phyloP scores from a whole-genome alignment of 2,329 filamentous ascomycete species.

The Rhinocladiella similis region DNA sequence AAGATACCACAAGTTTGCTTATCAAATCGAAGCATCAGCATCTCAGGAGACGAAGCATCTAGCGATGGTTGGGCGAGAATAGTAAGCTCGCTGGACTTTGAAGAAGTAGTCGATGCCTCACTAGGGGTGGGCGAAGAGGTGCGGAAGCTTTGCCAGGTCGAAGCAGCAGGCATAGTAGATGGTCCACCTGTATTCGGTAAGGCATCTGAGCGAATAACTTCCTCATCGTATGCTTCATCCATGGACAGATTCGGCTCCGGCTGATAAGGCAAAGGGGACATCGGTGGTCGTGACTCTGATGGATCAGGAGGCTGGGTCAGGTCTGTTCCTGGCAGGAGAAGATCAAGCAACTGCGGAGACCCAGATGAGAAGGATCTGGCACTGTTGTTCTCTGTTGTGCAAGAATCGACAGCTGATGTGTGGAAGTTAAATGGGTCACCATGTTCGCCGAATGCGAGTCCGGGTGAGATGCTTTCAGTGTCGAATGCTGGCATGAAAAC shows the following conservation, averaged over 20 bases:
- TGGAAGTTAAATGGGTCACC: conserved; percentile 37
- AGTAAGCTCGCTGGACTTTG: conserved; percentile 27
- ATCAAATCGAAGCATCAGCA: conserved; percentile 64
- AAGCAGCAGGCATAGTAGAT: background rate
- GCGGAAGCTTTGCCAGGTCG: conserved; percentile 18
- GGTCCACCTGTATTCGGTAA: conserved; percentile 14
- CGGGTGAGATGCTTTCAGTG: conserved; percentile 15
- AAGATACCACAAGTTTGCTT: conserved; percentile 68
- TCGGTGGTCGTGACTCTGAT: conserved; percentile 31
- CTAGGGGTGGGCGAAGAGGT: conserved; percentile 37
- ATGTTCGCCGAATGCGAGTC: conserved; percentile 11
- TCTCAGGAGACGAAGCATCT: conserved; percentile 56
- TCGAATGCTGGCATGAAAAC: conserved; percentile 19
- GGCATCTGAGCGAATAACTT: conserved; percentile 47
- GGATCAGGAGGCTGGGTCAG: conserved; percentile 42
- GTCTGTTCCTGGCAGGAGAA: conserved; percentile 51
- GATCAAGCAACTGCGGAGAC: conserved; percentile 50
- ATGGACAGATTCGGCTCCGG: conserved; percentile 29
- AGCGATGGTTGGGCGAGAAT: conserved; percentile 47
- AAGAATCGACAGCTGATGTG: conserved; percentile 32
- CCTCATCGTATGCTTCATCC: conserved; percentile 58
- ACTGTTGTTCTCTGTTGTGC: conserved; percentile 30
- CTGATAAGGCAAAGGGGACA: conserved; percentile 32
- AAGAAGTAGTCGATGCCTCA: conserved; percentile 36
- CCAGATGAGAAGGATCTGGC: conserved; percentile 41